Conservation (phyloP, 768 basidiomycete species). For the Zangia roseola region DNA sequence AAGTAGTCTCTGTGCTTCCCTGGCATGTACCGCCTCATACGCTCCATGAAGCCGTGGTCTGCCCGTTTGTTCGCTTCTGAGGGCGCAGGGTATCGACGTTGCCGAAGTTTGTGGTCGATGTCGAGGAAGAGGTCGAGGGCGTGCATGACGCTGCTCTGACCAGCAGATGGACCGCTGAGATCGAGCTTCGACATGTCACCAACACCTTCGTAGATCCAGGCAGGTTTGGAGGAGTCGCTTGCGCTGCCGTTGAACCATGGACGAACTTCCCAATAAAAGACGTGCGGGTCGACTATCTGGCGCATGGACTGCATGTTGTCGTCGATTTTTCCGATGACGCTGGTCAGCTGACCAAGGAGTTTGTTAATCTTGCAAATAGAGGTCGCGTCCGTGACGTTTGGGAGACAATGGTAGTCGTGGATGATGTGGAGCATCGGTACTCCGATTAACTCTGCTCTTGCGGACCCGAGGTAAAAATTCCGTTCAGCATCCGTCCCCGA, state of each 20-base stretch:
- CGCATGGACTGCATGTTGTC: slow-evolving; percentile 68
- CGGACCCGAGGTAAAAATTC: slow-evolving; percentile 85
- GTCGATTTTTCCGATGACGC: slow-evolving; percentile 71
- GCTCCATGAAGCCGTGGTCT: slow-evolving; percentile 82
- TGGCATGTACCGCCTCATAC: slow-evolving; percentile 96
- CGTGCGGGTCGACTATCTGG: slow-evolving; percentile 72
- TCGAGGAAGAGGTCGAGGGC: slow-evolving; percentile 84
- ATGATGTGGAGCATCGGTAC: slow-evolving; percentile 85
- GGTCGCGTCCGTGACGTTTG: slow-evolving; percentile 60
- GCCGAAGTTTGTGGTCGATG: slow-evolving; percentile 81
- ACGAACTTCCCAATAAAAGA: slow-evolving; percentile 87
- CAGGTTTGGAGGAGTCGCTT: slow-evolving; percentile 46
- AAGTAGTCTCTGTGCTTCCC: slow-evolving; percentile 87
- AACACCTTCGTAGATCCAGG: slow-evolving; percentile 82
- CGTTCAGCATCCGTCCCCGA: slow-evolving; percentile 83
- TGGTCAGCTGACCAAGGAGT: slow-evolving; percentile 67
- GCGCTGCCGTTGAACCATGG: slow-evolving; percentile 92
- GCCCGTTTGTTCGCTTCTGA: slow-evolving; percentile 63
- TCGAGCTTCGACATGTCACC: slow-evolving; percentile 55
- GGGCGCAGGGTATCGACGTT: slow-evolving; percentile 65
- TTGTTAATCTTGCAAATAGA: slow-evolving; percentile 65
- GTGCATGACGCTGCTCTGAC: slow-evolving; percentile 91
- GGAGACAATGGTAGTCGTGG: slow-evolving; percentile 79
- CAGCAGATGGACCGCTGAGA: slow-evolving; percentile 87
- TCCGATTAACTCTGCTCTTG: slow-evolving; percentile 81